phyloP scores from a whole-genome alignment of 2,329 filamentous ascomycete species.

The Bertia moriformis region DNA sequence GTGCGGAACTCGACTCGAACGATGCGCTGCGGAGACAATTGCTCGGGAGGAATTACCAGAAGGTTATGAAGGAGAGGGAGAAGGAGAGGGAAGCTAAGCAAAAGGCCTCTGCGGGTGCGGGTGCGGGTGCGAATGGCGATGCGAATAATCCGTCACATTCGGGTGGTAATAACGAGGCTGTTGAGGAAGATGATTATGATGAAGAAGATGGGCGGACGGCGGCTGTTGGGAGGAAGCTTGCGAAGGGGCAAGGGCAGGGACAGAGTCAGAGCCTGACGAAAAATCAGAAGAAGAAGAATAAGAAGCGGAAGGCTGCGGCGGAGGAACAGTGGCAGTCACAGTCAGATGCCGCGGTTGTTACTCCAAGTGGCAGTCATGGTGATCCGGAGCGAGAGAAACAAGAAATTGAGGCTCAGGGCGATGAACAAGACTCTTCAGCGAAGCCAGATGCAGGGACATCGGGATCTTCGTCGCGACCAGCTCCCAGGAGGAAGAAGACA shows the following conservation, averaged over 20 bases:
- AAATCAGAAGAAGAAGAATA: background rate
- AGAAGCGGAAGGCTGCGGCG: background rate
- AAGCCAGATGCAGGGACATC: conserved; percentile 20
- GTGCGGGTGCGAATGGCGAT: background rate
- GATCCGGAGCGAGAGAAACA: too few species aligned
- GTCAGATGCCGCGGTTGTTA: too few species aligned
- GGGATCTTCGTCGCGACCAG: conserved; percentile 10
- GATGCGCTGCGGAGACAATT: conserved; percentile 27
- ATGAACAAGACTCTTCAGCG: background rate
- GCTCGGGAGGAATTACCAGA: conserved; percentile 19
- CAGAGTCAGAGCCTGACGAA: conserved; percentile 34
- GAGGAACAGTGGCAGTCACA: background rate
- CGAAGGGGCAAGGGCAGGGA: conserved; percentile 22
- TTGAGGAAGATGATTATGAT: background rate
- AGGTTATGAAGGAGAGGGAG: conserved; percentile 1
- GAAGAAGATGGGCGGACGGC: background rate
- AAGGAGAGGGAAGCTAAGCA: conserved; percentile 1
- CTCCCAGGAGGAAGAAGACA: conserved; percentile 6
- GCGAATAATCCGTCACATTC: too few species aligned
- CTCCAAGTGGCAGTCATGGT: background rate
- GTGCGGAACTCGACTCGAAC: conserved; percentile 21
- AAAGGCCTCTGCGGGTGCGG: background rate
- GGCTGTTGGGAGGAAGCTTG: background rate
- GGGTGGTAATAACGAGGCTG: background rate
- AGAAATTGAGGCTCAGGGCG: background rate